Conservation (phyloP, 2,329 filamentous ascomycete genomes). For the Aspergillus fumigatus region DNA sequence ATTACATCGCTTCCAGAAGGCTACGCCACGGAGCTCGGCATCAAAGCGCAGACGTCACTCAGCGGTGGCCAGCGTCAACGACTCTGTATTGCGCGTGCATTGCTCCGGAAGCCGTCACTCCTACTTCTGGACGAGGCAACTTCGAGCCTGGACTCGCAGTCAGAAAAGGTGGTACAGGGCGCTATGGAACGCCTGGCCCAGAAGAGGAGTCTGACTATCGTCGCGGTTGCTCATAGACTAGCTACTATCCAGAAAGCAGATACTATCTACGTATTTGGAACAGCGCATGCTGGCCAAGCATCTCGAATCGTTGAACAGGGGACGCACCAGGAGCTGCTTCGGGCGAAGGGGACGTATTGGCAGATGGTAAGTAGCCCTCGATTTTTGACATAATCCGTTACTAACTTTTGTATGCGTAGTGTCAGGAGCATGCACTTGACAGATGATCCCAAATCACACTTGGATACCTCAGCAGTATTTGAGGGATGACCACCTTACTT, state of each 20-base stretch:
- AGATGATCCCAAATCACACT: background rate
- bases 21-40: constrained; percentile 46
- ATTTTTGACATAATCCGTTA: background rate
- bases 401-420: background rate
- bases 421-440: background rate
- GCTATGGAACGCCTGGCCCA: constrained; percentile 61
- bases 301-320: constrained; percentile 55
- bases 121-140: constrained; percentile 59
- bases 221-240: constrained; percentile 73
- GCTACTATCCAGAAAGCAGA: constrained; percentile 75
- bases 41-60: constrained; percentile 45
- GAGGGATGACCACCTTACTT: no score
- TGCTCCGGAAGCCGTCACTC: constrained; percentile 50
- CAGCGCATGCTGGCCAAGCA: constrained; percentile 40
- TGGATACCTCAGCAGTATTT: background rate
- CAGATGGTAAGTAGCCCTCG: constrained; percentile 45
- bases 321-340: constrained; percentile 55
- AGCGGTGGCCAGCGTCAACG: constrained; percentile 55
- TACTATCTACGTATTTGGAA: constrained; percentile 72
- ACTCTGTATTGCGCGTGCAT: constrained; percentile 51
- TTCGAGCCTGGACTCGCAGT: constrained; percentile 59
- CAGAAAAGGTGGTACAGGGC: constrained; percentile 62
- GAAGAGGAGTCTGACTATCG: constrained; percentile 56
- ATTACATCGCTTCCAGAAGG: constrained; percentile 50
- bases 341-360: constrained; percentile 46